Conservation (phyloP, 768 basidiomycete species). For the Suillus brevipes region DNA sequence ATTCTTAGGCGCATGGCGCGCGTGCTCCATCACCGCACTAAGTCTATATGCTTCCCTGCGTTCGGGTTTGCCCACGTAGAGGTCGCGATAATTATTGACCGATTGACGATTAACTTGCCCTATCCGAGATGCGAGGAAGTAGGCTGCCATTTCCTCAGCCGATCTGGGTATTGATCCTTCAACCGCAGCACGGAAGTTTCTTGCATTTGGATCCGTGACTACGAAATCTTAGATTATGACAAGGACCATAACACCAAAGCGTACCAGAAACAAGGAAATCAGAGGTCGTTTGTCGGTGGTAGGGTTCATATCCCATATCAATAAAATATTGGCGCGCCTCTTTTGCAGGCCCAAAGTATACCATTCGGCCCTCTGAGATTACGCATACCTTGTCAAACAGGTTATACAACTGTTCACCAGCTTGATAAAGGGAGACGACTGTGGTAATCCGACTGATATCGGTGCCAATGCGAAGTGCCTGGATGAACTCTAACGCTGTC, state of each 20-base stretch:
- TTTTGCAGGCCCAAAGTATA: slow-evolving; percentile 74
- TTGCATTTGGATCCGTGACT: slow-evolving; percentile 65
- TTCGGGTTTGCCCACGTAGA: slow-evolving; percentile 47
- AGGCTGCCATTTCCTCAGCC: slow-evolving; percentile 55
- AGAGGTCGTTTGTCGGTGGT: slow-evolving; percentile 59
- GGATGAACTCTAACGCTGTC: slow-evolving; percentile 85
- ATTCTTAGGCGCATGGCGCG: slow-evolving; percentile 42
- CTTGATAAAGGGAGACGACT: slow-evolving; percentile 75
- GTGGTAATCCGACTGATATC: slow-evolving; percentile 81
- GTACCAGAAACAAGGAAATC: slow-evolving; percentile 51
- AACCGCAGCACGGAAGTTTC: slow-evolving; percentile 41
- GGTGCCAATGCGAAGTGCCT: slow-evolving; percentile 77
- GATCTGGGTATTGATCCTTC: slow-evolving; percentile 38
- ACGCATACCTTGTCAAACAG: slow-evolving; percentile 89
- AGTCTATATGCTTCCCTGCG: slow-evolving; percentile 44
- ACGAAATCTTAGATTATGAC: slow-evolving; percentile 10
- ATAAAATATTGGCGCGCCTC: slow-evolving; percentile 82
- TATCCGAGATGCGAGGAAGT: slow-evolving; percentile 43
- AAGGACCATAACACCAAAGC: background rate
- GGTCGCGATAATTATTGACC: slow-evolving; percentile 45
- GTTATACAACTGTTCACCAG: slow-evolving; percentile 74
- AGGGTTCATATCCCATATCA: slow-evolving; percentile 54
- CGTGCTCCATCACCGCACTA: slow-evolving; percentile 55
- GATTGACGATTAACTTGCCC: slow-evolving; percentile 46
- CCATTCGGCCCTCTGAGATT: slow-evolving; percentile 76